Evolutionary conservation across 75 land plant genomes (phyloP), one percentile per base, ranked within the genome.

Genomic region (Cupressus sempervirens): DNA sequence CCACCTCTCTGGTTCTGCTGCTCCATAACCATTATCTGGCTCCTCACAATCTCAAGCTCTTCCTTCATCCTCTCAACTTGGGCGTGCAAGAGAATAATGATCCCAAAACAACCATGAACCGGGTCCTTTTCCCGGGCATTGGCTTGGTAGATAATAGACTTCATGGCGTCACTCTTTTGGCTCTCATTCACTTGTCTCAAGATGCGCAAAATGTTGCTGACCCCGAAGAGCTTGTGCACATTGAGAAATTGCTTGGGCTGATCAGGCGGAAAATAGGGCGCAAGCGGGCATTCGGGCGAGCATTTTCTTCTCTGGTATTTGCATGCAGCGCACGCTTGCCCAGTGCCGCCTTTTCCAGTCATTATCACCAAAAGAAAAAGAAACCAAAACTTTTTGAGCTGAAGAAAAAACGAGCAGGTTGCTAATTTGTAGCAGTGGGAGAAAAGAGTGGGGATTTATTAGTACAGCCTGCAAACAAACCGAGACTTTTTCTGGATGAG

Each of bases 61-160:
- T 76, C 76, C 30, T 30, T 76, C 36, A 86, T 12, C 38, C 35
- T 36, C 0, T 77, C 84, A 56, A 94, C 86, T 84, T 89, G 93
- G 0, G 84, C 83, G 29, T 89, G 81, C 32, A 96, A 89, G 23
- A 86, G 82, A 12, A 68, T 43, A 40, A 96, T 88, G 35, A 92
- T 76, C 0, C 94, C 74, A 65, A 83, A 85, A 52, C 95, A 95
- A 10, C 98, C 98, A 32, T 92, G 87, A 46, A 93, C 93, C 30
- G 95, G 98, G 81, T 95, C 95, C 30, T 45, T 67, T 30, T 94
- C 97, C 0, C 97, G 89, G 0, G 84, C 88, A 43, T 95, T 88
- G 29, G 97, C 90, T 85, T 96, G 91, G 84, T 84, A 96, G 23
- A 92, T 89, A 68, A 96, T 93, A n/a, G 94, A 82, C 53, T 88